Evolutionary conservation across 345 rosid species (phyloP).

Genomic region (Dipteronia sinensis): DNA sequence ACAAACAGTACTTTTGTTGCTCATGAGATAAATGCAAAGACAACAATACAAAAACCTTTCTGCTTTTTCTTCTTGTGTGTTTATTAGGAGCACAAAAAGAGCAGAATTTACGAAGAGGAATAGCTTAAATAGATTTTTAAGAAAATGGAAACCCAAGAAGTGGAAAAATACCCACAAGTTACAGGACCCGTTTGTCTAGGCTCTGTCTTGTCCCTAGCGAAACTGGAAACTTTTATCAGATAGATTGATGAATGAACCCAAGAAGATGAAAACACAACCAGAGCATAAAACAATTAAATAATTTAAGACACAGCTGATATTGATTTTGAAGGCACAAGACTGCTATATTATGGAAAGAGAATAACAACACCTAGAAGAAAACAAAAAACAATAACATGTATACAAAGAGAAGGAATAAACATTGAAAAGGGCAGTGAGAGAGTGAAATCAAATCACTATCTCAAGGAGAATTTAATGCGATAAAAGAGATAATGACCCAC

Average conservation of each 20-base stretch:
- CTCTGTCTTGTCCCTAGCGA: slow-evolving; percentile 41
- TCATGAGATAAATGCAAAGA: slow-evolving; percentile 34
- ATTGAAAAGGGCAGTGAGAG: slow-evolving; percentile 77
- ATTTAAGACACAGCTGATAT: slow-evolving; percentile 5
- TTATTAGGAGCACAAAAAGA: slow-evolving; percentile 33
- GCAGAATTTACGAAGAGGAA: slow-evolving; percentile 19
- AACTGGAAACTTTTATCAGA: slow-evolving; percentile 30
- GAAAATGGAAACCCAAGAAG: slow-evolving; percentile 27
- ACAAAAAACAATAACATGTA: slow-evolving; percentile 40
- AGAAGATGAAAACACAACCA: slow-evolving; percentile 49
- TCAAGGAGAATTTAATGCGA: slow-evolving; percentile 36
- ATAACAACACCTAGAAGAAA: slow-evolving; percentile 39
- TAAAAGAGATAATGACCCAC: slow-evolving; percentile 21
- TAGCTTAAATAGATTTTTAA: slow-evolving; percentile 3
- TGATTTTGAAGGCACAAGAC: slow-evolving; percentile 32
- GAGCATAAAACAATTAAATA: slow-evolving; percentile 24
- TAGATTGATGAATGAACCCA: slow-evolving; percentile 41
- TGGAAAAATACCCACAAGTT: slow-evolving; percentile 53
- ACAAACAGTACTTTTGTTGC: slow-evolving; percentile 23
- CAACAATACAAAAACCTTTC: slow-evolving; percentile 19
- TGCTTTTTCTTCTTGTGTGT: slow-evolving; percentile 30
- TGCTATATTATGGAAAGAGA: slow-evolving; percentile 32
- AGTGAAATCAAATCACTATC: slow-evolving; percentile 54
- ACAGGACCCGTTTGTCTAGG: slow-evolving; percentile 48
- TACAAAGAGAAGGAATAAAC: slow-evolving; percentile 90